Evolutionary conservation across 169 alveolate species (phyloP).

Genomic region (Plasmodium relictum): DNA sequence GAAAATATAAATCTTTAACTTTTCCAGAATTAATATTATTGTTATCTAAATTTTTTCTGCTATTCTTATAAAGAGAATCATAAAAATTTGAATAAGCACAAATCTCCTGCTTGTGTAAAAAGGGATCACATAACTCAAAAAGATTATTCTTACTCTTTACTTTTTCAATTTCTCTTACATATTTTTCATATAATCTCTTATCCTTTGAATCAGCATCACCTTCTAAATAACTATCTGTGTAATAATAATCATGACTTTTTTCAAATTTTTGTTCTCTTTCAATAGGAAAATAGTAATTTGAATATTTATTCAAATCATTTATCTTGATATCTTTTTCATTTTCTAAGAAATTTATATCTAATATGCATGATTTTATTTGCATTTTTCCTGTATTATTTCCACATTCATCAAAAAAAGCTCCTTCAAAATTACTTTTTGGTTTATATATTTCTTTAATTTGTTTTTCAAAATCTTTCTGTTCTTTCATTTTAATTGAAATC

Average conservation of each 20-base stretch:
- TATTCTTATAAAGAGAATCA: background rate
- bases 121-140: conserved; percentile 11
- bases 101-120: background rate
- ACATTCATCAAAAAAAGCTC: conserved; percentile 58
- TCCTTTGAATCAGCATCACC: background rate
- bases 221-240: conserved; percentile 41
- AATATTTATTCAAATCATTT: background rate
- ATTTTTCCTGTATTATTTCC: conserved; percentile 15
- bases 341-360: background rate
- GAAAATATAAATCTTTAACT: conserved; percentile 26
- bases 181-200: background rate
- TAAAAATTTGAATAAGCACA: conserved; percentile 16
- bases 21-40: background rate
- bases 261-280: background rate
- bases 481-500: conserved; percentile 60
- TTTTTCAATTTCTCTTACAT: background rate
- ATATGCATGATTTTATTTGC: background rate
- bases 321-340: background rate
- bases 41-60: background rate
- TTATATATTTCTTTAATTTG: conserved; percentile 30
- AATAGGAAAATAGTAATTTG: background rate
- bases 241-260: conserved; percentile 5
- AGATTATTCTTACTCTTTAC: background rate
- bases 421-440: conserved; percentile 77
- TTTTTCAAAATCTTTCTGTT: conserved; percentile 50